phyloP scores from a whole-genome alignment of 2,329 filamentous ascomycete species.

The Penicillium sclerotiorum region DNA sequence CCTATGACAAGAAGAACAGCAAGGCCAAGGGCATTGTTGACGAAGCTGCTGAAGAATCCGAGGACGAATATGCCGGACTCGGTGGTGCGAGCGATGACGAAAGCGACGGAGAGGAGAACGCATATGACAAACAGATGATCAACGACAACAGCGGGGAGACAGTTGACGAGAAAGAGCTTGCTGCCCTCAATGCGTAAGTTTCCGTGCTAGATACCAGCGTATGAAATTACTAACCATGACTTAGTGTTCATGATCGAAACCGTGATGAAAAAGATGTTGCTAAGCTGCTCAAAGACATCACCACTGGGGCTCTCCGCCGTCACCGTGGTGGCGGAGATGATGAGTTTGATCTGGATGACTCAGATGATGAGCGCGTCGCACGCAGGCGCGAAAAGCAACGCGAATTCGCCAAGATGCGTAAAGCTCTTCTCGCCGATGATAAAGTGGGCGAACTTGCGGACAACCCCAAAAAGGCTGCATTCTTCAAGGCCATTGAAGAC shows the following conservation, averaged over 20 bases:
- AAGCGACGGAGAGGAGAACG: constrained; percentile 74
- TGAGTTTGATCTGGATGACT: constrained; percentile 84
- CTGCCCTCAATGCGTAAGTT: constrained; percentile 85
- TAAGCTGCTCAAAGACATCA: constrained; percentile 90
- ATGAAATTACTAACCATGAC: constrained; percentile 23
- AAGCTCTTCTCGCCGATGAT: constrained; percentile 83
- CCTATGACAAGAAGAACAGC: constrained; percentile 83
- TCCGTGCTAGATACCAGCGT: background rate
- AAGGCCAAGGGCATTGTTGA: constrained; percentile 85
- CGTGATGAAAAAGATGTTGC: constrained; percentile 85
- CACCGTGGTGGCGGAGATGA: constrained; percentile 76
- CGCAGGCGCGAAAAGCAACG: constrained; percentile 78
- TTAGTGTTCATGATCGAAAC: constrained; percentile 74
- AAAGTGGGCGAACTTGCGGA: constrained; percentile 87
- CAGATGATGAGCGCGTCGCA: constrained; percentile 77
- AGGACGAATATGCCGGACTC: constrained; percentile 95
- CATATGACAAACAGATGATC: constrained; percentile 83
- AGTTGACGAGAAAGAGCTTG: constrained; percentile 78
- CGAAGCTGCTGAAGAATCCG: constrained; percentile 94
- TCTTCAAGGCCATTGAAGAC: constrained; percentile 87
- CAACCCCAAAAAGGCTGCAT: constrained; percentile 86
- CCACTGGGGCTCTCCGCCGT: constrained; percentile 80
- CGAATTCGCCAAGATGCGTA: constrained; percentile 89
- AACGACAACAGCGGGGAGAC: constrained; percentile 77
- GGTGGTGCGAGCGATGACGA: constrained; percentile 90